A percentile compares a stretch with the other conserved stretches of the same genome.
phyloP scores from a whole-genome alignment of 495 filamentous ascomycete genomes.

The Aspergillus avenaceus region DNA sequence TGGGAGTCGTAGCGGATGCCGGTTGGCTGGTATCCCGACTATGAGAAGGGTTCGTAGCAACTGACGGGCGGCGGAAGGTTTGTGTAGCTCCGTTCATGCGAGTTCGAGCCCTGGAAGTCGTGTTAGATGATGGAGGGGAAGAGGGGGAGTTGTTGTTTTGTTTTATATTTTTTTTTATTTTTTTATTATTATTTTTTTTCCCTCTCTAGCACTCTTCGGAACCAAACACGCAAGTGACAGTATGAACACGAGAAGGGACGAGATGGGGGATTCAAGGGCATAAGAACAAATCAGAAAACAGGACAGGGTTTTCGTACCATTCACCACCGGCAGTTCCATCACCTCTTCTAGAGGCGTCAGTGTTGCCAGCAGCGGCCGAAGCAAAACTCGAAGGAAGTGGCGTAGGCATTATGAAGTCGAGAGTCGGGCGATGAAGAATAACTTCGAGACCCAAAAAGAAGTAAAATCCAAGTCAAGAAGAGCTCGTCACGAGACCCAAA shows the following conservation, averaged over 20 bases:
- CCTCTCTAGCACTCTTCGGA: too few species aligned
- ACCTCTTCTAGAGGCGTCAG: constrained; percentile 49
- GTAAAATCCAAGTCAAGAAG: not conserved
- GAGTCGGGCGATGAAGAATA: constrained; percentile 8
- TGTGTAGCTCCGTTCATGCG: constrained; percentile 77
- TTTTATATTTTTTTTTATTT: too few species aligned
- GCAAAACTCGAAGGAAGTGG: constrained; percentile 80
- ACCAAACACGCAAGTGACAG: too few species aligned
- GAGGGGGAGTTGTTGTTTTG: not conserved
- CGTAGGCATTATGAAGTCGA: constrained; percentile 58
- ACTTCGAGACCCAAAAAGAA: constrained; percentile 5
- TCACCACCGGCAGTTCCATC: constrained; percentile 53
- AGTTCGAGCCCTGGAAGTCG: constrained; percentile 53
- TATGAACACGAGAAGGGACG: constrained; percentile 3
- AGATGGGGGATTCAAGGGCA: not conserved
- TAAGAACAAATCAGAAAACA: not conserved
- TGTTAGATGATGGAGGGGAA: too few species aligned
- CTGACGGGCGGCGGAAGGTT: constrained; percentile 80
- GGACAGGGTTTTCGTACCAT: constrained; percentile 41
- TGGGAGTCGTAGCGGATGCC: constrained; percentile 46
- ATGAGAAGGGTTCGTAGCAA: constrained; percentile 57
- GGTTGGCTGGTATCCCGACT: constrained; percentile 45
- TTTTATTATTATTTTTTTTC: too few species aligned
- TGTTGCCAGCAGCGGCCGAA: constrained; percentile 74
- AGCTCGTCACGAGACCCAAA: constrained; percentile 1